phyloP scores from a whole-genome alignment of 2,329 filamentous ascomycete species.

The Talaromyces islandicus region DNA sequence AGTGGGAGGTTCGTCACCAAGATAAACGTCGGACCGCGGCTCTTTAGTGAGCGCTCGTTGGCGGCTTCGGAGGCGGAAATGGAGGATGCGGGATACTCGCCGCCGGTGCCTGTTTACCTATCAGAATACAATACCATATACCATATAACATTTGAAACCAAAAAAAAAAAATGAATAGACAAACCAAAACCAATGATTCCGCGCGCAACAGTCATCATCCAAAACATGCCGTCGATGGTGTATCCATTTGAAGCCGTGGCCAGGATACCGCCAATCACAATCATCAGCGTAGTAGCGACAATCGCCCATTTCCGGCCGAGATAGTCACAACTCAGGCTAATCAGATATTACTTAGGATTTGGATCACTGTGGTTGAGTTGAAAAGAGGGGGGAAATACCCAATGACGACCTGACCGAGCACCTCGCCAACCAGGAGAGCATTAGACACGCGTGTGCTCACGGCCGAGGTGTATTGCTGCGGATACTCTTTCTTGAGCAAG shows the following conservation, averaged over 20 bases:
- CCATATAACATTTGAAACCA: not conserved
- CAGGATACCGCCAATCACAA: slow-evolving; percentile 43
- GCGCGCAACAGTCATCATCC: slow-evolving; percentile 47
- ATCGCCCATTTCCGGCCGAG: slow-evolving; percentile 44
- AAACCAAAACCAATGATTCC: slow-evolving; percentile 44
- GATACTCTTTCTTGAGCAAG: slow-evolving; percentile 21
- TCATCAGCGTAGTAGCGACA: slow-evolving; percentile 39
- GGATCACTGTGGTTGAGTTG: too few species aligned
- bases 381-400: slow-evolving; percentile 14
- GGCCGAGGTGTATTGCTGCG: slow-evolving; percentile 18
- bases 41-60: slow-evolving; percentile 39
- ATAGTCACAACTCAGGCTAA: slow-evolving; percentile 39
- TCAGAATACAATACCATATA: not conserved
- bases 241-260: slow-evolving; percentile 41
- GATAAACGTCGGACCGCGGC: slow-evolving; percentile 40
- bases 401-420: slow-evolving; percentile 21
- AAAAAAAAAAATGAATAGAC: not conserved
- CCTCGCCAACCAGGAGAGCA: slow-evolving; percentile 22
- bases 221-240: slow-evolving; percentile 46
- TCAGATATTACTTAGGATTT: not conserved
- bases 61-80: slow-evolving; percentile 44
- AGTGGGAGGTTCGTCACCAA: slow-evolving; percentile 43
- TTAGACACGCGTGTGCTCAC: slow-evolving; percentile 26
- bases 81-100: slow-evolving; percentile 45
- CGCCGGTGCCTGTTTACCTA: slow-evolving; percentile 28